phyloP scores from a whole-genome alignment of 1,139 yeast species.

The Yamadazyma friedrichii region DNA sequence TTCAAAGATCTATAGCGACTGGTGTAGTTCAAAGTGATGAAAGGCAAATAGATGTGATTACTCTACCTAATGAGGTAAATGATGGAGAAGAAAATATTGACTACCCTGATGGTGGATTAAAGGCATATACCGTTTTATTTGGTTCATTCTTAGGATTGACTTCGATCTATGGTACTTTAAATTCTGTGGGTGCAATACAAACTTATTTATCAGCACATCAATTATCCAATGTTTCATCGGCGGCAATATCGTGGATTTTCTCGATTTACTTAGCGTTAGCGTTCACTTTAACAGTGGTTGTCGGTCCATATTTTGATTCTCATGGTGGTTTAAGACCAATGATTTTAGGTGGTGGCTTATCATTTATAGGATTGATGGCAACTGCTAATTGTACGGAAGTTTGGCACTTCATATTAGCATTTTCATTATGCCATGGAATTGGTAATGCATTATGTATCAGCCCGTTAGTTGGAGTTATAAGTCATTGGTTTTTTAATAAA shows the following conservation, averaged over 20 bases:
- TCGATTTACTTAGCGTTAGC: slow-evolving; percentile 58
- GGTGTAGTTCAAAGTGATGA: too few species aligned
- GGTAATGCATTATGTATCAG: slow-evolving; percentile 59
- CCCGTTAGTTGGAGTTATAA: slow-evolving; percentile 56
- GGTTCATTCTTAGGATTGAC: slow-evolving; percentile 62
- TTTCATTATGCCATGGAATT: slow-evolving; percentile 46
- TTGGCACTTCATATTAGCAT: slow-evolving; percentile 55
- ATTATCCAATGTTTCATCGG: slow-evolving; percentile 38
- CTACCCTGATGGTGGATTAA: slow-evolving; percentile 64
- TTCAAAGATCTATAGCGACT: too few species aligned
- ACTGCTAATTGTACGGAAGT: slow-evolving; percentile 49
- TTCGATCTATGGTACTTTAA: slow-evolving; percentile 59
- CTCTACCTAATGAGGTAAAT: neutral
- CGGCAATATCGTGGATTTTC: slow-evolving; percentile 65
- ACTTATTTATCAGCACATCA: slow-evolving; percentile 58
- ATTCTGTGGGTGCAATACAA: slow-evolving; percentile 65
- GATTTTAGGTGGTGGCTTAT: slow-evolving; percentile 40
- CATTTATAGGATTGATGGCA: slow-evolving; percentile 48
- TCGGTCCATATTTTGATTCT: slow-evolving; percentile 45
- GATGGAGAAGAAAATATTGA: slow-evolving; percentile 8
- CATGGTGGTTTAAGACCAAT: slow-evolving; percentile 47
- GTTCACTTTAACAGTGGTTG: slow-evolving; percentile 55
- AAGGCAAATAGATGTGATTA: neutral
- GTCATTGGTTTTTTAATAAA: slow-evolving; percentile 55
- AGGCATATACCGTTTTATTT: slow-evolving; percentile 59